Evolutionary conservation across 202 grass and related monocot species (phyloP).

Genomic region (Brachypodium distachyon): DNA sequence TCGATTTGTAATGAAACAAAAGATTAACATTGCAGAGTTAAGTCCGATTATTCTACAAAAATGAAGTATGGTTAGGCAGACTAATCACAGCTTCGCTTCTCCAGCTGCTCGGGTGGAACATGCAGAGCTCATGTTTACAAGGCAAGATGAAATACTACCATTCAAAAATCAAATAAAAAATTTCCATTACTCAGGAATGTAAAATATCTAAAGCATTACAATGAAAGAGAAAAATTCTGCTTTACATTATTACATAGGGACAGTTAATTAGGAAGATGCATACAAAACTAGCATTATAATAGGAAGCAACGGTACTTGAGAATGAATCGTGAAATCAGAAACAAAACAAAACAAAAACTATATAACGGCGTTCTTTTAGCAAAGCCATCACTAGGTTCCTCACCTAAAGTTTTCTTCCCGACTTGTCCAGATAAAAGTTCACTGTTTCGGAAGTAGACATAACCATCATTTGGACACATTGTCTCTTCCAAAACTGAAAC

Average conservation of each 20-base stretch:
- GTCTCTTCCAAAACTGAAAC: slow-evolving; percentile 25
- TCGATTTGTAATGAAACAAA: no score
- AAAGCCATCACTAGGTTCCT: slow-evolving; percentile 15
- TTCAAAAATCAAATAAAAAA: not conserved
- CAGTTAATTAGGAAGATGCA: not conserved
- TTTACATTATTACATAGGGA: slow-evolving; percentile 1
- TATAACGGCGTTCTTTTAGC: not conserved
- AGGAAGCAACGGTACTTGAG: not conserved
- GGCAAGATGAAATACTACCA: not conserved
- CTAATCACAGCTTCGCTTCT: not conserved
- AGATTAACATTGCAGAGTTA: not conserved
- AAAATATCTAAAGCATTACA: slow-evolving; percentile 4
- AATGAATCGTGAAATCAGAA: not conserved
- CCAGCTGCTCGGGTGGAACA: not conserved
- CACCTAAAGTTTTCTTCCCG: slow-evolving; percentile 90
- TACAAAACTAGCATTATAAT: not conserved
- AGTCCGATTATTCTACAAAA: not conserved
- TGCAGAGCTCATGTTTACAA: not conserved
- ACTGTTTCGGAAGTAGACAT: slow-evolving; percentile 90
- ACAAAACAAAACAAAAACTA: not conserved
- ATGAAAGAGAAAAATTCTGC: not conserved
- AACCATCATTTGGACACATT: slow-evolving; percentile 91
- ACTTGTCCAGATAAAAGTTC: slow-evolving; percentile 88
- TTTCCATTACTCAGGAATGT: not conserved
- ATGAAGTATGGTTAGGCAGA: not conserved